Evolutionary conservation across 1,284 basidiomycete species (phyloP), one percentile per base, ranked within the genome.

Genomic region (Omphalotus olearius): DNA sequence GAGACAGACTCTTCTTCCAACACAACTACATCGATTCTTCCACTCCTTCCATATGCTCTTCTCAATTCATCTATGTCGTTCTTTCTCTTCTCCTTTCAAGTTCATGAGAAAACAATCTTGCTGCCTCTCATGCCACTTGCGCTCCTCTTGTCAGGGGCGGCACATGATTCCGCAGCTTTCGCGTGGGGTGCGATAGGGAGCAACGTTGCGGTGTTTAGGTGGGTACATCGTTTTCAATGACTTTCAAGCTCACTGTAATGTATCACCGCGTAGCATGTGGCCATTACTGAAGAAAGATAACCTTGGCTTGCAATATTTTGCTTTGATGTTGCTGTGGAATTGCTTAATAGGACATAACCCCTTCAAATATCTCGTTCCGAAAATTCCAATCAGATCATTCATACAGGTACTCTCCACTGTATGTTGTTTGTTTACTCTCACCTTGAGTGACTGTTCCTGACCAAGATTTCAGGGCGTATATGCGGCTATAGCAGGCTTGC

Each of bases 1-100:
- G 30, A 13, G 30, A 33, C 30, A 33, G 20, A 36, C 20, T 13
- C 44, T 17, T 20, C 45, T 10, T 20, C 45, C 35, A 45, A 37
- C 16, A 26, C 39, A 65, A 60, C 60, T 61, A 70, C 73, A 1
- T 82, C 79, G 11, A 82, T 80, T 45, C 70, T 85, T 47, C 78
- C 78, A 14, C 70, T 88, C 30, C 74, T 86, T 41, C 85, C 79
- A 14, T 91, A 82, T 62, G 86, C 84, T 1, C 71, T 91, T 30
- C 73, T 90, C 47, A 83, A 82, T 13, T 83, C 80, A 1, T 85
- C 88, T 0, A 77, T 95, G 73, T 88, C 92, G 3, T 96, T 97
- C 75, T 97, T 94, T 71, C 73, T 98, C 20, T 95, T 97, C 70
- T 94, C 93, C 6, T 96, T 97, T 66, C 93, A 97, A 64, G 93